A percentile compares a stretch with the other conserved stretches of the same genome.
phyloP scores from a whole-genome alignment of 163 green algal genomes.

The Volvox carteri region DNA sequence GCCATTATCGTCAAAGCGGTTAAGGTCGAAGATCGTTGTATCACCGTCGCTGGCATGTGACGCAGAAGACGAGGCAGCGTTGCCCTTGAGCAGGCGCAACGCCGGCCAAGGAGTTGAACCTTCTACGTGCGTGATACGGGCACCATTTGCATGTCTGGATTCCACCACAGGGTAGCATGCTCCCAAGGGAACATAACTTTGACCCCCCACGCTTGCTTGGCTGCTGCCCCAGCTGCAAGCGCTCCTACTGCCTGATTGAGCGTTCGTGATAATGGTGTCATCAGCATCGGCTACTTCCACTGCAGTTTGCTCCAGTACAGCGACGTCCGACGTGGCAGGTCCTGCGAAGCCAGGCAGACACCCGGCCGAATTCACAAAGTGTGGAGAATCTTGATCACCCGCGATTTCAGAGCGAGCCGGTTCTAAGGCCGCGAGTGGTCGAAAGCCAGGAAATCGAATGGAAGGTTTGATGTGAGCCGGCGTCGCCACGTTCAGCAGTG shows the following conservation, averaged over 20 bases:
- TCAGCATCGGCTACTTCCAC: background rate
- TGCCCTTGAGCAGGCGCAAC: background rate
- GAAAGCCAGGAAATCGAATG: slow-evolving; percentile 32
- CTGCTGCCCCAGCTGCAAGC: slow-evolving; percentile 5
- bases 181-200: background rate
- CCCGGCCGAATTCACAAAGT: background rate
- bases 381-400: background rate
- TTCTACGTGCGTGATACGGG: background rate
- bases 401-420: too few relatives aligned
- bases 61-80: background rate
- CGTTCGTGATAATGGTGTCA: background rate
- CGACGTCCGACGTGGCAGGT: background rate
- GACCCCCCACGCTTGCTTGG: background rate
- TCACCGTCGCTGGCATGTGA: background rate
- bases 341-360: background rate
- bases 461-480: background rate
- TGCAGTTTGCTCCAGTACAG: background rate
- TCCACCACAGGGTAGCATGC: too few relatives aligned
- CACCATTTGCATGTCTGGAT: background rate
- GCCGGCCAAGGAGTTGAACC: slow-evolving; percentile 4
- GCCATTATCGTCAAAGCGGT: slow-evolving; percentile 21
- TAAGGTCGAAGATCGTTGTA: slow-evolving; percentile 19
- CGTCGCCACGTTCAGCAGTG: background rate
- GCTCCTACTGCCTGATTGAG: background rate
- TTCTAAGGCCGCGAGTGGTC: background rate